phyloP scores from a whole-genome alignment of 1,139 yeast genomes.

The Taphrina betulina region DNA sequence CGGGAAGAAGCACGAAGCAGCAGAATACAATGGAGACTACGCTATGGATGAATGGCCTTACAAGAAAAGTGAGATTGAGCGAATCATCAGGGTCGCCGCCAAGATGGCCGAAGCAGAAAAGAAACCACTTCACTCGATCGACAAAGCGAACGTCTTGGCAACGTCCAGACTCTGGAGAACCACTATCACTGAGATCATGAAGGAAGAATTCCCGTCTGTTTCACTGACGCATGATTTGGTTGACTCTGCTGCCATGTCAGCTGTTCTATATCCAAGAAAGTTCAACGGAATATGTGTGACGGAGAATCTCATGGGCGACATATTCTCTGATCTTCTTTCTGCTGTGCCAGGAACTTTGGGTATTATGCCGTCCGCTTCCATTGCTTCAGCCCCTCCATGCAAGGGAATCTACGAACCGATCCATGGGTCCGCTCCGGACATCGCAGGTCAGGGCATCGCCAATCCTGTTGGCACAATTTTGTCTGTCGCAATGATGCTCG shows the following conservation, averaged over 20 bases:
- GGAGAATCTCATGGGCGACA: slow-evolving; percentile 96
- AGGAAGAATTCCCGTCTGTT: slow-evolving; percentile 84
- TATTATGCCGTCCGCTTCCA: slow-evolving; percentile 90
- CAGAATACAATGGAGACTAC: slow-evolving; percentile 55
- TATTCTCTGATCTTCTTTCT: slow-evolving; percentile 94
- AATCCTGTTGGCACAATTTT: slow-evolving; percentile 91
- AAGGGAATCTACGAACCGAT: slow-evolving; percentile 98
- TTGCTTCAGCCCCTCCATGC: slow-evolving; percentile 91
- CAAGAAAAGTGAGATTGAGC: slow-evolving; percentile 82
- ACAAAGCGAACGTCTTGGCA: slow-evolving; percentile 95
- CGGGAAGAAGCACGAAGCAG: slow-evolving; percentile 89
- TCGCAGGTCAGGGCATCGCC: slow-evolving; percentile 71
- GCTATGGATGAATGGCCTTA: slow-evolving; percentile 96
- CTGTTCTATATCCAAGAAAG: slow-evolving; percentile 83
- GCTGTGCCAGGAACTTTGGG: slow-evolving; percentile 98
- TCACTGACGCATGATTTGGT: slow-evolving; percentile 76
- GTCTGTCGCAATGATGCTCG: slow-evolving; percentile 96
- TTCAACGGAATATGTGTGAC: slow-evolving; percentile 90
- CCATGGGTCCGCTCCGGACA: slow-evolving; percentile 97
- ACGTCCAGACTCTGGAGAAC: slow-evolving; percentile 94
- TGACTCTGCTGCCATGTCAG: slow-evolving; percentile 97
- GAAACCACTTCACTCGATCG: slow-evolving; percentile 85
- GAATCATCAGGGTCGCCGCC: slow-evolving; percentile 98
- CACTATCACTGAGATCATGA: slow-evolving; percentile 80
- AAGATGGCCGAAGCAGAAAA: slow-evolving; percentile 87